A percentile compares a stretch with the other conserved stretches of the same genome.
Conservation (phyloP, 2,329 filamentous ascomycete genomes). For the Talaromyces verruculosus region DNA sequence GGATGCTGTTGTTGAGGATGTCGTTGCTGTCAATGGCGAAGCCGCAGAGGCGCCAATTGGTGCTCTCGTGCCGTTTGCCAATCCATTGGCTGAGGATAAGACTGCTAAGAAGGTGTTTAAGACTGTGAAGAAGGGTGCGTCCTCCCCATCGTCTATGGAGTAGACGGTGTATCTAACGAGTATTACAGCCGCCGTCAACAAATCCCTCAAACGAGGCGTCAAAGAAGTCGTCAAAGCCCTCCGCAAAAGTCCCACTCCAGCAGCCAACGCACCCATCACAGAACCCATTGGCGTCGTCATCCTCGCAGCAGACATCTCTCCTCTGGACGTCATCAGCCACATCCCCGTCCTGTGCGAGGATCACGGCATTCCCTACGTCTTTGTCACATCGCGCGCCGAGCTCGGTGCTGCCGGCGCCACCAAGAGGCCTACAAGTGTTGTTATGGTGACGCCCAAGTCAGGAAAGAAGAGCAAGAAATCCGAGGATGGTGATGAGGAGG, state of each 20-base stretch:
- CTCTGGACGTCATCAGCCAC: slow-evolving; percentile 98
- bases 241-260: slow-evolving; percentile 77
- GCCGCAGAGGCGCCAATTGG: slow-evolving; percentile 38
- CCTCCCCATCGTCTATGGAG: neutral
- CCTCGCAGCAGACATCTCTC: slow-evolving; percentile 95
- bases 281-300: slow-evolving; percentile 75
- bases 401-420: slow-evolving; percentile 90
- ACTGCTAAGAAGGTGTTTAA: slow-evolving; percentile 53
- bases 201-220: slow-evolving; percentile 93
- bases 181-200: slow-evolving; percentile 79
- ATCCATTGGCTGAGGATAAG: slow-evolving; percentile 53
- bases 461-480: slow-evolving; percentile 53
- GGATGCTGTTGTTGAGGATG: slow-evolving; percentile 21
- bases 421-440: slow-evolving; percentile 93
- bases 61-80: slow-evolving; percentile 52
- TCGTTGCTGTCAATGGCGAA: slow-evolving; percentile 8
- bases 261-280: slow-evolving; percentile 61
- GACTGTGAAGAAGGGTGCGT: slow-evolving; percentile 52
- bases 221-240: slow-evolving; percentile 99
- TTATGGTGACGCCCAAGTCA: slow-evolving; percentile 68
- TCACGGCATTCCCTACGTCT: slow-evolving; percentile 95
- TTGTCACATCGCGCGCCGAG: slow-evolving; percentile 87
- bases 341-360: slow-evolving; percentile 97
- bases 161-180: neutral
- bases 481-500: slow-evolving; percentile 44